phyloP scores from a whole-genome alignment of 129 eudicot genomes.

The Gnaphalium uliginosum region DNA sequence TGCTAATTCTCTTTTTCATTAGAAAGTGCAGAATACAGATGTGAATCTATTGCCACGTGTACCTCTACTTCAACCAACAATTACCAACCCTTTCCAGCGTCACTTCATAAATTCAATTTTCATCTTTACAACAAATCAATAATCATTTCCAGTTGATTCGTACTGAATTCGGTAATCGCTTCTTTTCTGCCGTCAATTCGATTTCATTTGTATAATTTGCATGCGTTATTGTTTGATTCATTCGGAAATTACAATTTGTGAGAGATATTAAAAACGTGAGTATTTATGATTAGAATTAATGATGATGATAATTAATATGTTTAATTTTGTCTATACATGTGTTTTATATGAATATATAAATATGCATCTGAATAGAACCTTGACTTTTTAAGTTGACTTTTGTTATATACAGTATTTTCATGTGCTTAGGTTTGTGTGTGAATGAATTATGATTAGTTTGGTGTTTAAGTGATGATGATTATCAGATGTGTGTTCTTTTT shows the following conservation, averaged over 20 bases:
- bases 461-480: conserved; percentile 2
- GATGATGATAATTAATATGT: not conserved
- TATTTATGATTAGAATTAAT: not conserved
- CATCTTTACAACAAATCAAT: not conserved
- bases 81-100: conserved; percentile 19
- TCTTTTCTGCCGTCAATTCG: conserved; percentile 5
- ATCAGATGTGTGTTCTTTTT: conserved; percentile 2
- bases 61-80: conserved; percentile 13
- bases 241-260: not conserved
- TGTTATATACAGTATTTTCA: not conserved
- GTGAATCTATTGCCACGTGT: conserved; percentile 21
- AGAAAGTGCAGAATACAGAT: too few species aligned
- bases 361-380: conserved; percentile 1
- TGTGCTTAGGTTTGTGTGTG: conserved; percentile 2
- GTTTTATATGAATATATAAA: not conserved
- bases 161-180: conserved; percentile 6
- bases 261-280: not conserved
- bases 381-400: conserved; percentile 27
- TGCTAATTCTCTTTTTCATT: too few species aligned
- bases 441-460: conserved; percentile 17
- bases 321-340: not conserved
- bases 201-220: conserved; percentile 4
- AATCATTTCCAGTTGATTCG: not conserved
- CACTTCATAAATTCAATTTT: conserved; percentile 5
- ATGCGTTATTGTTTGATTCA: not conserved